Conservation (phyloP, 108 stramenopile species). For the Nitzschia sp. region DNA sequence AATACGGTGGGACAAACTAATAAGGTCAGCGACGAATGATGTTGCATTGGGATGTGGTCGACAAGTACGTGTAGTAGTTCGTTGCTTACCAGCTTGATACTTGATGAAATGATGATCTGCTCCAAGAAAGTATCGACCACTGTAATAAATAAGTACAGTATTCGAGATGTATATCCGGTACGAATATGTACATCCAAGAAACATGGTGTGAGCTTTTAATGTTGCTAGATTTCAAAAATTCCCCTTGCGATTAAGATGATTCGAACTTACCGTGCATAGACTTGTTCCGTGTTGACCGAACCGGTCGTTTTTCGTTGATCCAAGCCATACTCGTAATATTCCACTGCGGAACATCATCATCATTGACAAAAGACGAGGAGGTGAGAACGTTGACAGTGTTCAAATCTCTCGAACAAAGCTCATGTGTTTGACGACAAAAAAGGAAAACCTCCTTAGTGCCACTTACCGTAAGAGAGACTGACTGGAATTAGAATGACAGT, state of each 20-base stretch:
- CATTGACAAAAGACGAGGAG: too few relatives aligned
- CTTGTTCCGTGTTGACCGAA: slow-evolving; percentile 26
- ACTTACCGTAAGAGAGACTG: slow-evolving; percentile 32
- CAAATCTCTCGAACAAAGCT: too few relatives aligned
- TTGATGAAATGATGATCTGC: slow-evolving; percentile 37
- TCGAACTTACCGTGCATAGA: slow-evolving; percentile 21
- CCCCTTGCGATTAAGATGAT: background rate
- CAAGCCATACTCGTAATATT: slow-evolving; percentile 60
- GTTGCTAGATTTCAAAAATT: too few relatives aligned
- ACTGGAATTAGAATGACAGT: slow-evolving; percentile 44
- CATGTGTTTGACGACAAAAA: too few relatives aligned
- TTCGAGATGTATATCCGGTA: too few relatives aligned
- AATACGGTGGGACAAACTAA: slow-evolving; percentile 15
- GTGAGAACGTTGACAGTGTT: too few relatives aligned
- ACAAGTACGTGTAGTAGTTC: background rate
- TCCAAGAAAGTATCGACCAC: slow-evolving; percentile 44
- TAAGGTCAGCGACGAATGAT: background rate
- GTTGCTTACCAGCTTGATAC: slow-evolving; percentile 41
- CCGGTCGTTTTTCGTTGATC: slow-evolving; percentile 42
- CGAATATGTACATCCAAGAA: too few relatives aligned
- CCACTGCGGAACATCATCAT: slow-evolving; percentile 23
- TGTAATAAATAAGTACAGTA: too few relatives aligned
- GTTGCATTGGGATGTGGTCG: background rate
- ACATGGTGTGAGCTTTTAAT: too few relatives aligned
- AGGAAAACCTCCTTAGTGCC: too few relatives aligned